phyloP scores from a whole-genome alignment of 2,329 filamentous ascomycete genomes.

The Trichoderma afroharzianum region DNA sequence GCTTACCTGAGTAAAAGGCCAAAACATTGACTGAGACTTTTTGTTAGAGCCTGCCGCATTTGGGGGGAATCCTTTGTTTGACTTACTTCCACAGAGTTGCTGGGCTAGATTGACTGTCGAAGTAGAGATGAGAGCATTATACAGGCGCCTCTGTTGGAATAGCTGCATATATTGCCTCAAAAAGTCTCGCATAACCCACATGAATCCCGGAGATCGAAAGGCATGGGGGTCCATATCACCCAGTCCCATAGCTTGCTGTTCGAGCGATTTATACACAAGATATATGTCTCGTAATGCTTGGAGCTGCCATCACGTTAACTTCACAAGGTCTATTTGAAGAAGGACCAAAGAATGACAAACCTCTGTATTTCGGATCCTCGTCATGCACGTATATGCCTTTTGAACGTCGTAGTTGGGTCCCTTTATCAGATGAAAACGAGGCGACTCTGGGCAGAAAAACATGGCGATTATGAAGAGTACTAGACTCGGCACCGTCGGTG shows the following conservation, averaged over 20 bases:
- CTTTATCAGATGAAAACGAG: conserved; percentile 40
- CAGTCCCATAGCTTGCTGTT: conserved; percentile 28
- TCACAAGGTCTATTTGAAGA: no score
- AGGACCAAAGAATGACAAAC: not conserved
- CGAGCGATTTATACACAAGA: conserved; percentile 35
- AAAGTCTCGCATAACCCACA: conserved; percentile 29
- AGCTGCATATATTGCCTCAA: conserved; percentile 28
- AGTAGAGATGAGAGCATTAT: conserved; percentile 31
- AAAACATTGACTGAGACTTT: conserved; percentile 35
- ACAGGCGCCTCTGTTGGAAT: conserved; percentile 28
- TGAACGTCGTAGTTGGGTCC: conserved; percentile 35
- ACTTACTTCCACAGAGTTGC: conserved; percentile 32
- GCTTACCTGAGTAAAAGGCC: conserved; percentile 42
- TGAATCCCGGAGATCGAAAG: conserved; percentile 26
- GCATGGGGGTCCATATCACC: conserved; percentile 23
- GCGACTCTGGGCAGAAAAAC: conserved; percentile 41
- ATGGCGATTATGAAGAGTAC: conserved; percentile 32
- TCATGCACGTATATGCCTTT: conserved; percentile 36
- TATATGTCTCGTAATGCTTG: conserved; percentile 42
- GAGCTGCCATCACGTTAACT: conserved; percentile 26
- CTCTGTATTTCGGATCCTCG: conserved; percentile 37
- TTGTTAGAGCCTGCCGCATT: not conserved
- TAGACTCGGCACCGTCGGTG: conserved; percentile 37
- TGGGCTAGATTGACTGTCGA: conserved; percentile 33
- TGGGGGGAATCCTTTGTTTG: not conserved